phyloP scores from a whole-genome alignment of 352 stramenopile species.

The Lagenidium giganteum region DNA sequence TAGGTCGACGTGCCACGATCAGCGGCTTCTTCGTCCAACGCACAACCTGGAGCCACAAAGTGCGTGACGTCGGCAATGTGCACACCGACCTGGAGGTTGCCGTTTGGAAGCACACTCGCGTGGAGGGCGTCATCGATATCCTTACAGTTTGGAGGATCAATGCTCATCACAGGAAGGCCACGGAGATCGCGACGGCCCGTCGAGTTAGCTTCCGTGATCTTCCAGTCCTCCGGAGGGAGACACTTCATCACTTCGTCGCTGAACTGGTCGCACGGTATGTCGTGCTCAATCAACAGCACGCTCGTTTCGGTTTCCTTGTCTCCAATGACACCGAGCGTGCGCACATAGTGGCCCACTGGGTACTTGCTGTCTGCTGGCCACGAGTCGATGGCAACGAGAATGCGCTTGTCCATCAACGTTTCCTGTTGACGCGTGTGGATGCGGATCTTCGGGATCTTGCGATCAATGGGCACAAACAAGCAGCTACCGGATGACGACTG shows the following conservation, averaged over 20 bases:
- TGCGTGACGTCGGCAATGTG: constrained; percentile 99
- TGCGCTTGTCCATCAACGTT: constrained; percentile 89
- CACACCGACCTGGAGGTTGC: constrained; percentile 92
- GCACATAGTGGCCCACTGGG: constrained; percentile 95
- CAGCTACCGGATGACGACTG: constrained; percentile 45
- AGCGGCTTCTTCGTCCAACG: constrained; percentile 94
- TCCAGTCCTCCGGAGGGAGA: constrained; percentile 92
- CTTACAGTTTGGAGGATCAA: constrained; percentile 87
- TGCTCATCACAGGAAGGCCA: constrained; percentile 90
- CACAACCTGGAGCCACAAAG: constrained; percentile 92
- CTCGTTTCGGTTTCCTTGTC: constrained; percentile 96
- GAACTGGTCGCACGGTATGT: constrained; percentile 90
- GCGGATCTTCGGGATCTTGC: constrained; percentile 92
- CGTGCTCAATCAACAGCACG: constrained; percentile 96
- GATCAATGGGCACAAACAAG: constrained; percentile 82
- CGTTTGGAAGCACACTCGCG: constrained; percentile 89
- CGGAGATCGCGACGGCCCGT: constrained; percentile 89
- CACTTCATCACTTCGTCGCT: constrained; percentile 88
- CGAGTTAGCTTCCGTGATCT: constrained; percentile 93
- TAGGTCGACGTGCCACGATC: constrained; percentile 95
- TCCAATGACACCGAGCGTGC: constrained; percentile 93
- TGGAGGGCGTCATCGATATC: constrained; percentile 99
- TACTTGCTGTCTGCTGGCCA: constrained; percentile 88
- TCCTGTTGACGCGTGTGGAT: constrained; percentile 91
- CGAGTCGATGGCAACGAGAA: constrained; percentile 95